Evolutionary conservation across 176 grass and related monocot genomes (phyloP).

Genomic region (Rhynchospora tenuis): DNA sequence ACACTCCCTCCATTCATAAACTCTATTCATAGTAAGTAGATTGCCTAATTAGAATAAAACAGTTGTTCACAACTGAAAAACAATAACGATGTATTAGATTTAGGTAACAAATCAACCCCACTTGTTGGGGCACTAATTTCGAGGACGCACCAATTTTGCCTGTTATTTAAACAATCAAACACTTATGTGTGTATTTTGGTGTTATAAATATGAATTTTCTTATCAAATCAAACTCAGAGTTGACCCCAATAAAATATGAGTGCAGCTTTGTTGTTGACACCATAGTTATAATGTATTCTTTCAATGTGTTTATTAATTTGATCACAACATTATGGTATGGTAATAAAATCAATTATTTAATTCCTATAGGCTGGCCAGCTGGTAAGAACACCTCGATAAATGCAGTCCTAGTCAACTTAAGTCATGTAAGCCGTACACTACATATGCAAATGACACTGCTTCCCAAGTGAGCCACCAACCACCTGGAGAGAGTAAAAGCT

Average conservation of each 20-base stretch:
- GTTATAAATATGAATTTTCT: not conserved
- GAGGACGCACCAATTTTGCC: not conserved
- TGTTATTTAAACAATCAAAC: not conserved
- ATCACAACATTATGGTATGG: not conserved
- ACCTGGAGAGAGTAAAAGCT: no score
- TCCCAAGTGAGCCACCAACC: no score
- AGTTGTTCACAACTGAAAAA: not conserved
- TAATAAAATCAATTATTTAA: not conserved
- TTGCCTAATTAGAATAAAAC: constrained; percentile 13
- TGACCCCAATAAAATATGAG: not conserved
- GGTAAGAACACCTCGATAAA: no score
- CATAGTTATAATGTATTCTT: not conserved
- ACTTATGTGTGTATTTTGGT: not conserved
- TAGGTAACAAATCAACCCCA: not conserved
- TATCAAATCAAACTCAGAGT: not conserved
- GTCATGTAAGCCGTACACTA: no score
- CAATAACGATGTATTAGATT: not conserved
- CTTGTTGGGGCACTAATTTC: not conserved
- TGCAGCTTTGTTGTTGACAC: not conserved
- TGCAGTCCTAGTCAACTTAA: no score
- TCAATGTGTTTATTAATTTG: not conserved
- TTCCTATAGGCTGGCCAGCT: not conserved
- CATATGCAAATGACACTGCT: no score
- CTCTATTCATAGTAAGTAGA: constrained; percentile 36
- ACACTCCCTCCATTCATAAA: constrained; percentile 88